Evolutionary conservation across 2,329 filamentous ascomycete species (phyloP).

Genomic region (Daldinia sp.): DNA sequence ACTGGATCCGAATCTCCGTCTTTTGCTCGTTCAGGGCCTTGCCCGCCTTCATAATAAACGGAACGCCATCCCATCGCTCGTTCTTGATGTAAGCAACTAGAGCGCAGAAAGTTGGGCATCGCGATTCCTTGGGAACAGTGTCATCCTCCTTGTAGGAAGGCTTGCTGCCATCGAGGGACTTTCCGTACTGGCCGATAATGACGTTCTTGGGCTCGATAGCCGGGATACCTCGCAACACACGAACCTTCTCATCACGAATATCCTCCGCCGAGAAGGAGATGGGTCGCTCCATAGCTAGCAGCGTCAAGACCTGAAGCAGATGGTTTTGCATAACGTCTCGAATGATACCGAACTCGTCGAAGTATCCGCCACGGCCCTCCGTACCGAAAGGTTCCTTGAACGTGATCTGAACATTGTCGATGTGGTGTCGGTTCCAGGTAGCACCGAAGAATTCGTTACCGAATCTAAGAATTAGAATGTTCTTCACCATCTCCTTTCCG

Average conservation of each 20-base stretch:
- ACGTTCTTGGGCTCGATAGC: slow-evolving; percentile 99
- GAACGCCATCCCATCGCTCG: slow-evolving; percentile 98
- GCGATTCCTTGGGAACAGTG: slow-evolving; percentile 95
- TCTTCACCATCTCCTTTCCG: slow-evolving; percentile 99
- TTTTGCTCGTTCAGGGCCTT: slow-evolving; percentile 99
- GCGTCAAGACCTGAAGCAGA: slow-evolving; percentile 92
- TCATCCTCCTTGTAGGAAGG: slow-evolving; percentile 99
- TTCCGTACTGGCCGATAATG: slow-evolving; percentile 98
- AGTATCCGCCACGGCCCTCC: slow-evolving; percentile 97
- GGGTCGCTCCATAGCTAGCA: slow-evolving; percentile 97
- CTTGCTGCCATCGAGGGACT: slow-evolving; percentile 95
- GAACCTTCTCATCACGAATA: slow-evolving; percentile 98
- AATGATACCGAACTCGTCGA: slow-evolving; percentile 99
- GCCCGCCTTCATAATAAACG: slow-evolving; percentile 99
- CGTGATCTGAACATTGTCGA: slow-evolving; percentile 98
- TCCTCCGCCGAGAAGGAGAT: slow-evolving; percentile 99
- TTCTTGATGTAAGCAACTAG: slow-evolving; percentile 99
- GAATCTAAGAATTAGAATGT: slow-evolving; percentile 96
- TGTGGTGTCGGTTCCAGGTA: slow-evolving; percentile 99
- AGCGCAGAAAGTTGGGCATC: slow-evolving; percentile 98
- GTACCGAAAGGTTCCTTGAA: slow-evolving; percentile 99
- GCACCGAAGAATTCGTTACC: slow-evolving; percentile 99
- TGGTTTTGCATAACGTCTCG: slow-evolving; percentile 99
- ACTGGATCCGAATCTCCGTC: slow-evolving; percentile 98
- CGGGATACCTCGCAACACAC: slow-evolving; percentile 92